Evolutionary conservation across 495 filamentous ascomycete genomes (phyloP).

Genomic region (Neurospora sp.): DNA sequence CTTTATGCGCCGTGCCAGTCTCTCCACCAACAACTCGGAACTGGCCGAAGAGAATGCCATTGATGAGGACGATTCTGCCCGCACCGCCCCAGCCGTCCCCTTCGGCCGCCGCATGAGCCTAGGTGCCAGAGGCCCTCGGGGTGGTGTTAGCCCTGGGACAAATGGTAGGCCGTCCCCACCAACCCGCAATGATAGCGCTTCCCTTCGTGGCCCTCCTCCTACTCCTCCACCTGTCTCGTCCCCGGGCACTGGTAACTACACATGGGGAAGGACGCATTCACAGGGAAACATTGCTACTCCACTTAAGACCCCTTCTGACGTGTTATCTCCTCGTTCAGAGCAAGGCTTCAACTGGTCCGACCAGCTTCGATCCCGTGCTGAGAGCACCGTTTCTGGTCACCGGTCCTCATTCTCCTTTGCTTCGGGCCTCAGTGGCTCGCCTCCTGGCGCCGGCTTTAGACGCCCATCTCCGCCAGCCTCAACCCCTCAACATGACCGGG

Average conservation of each 20-base stretch:
- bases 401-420: slow-evolving; percentile 35
- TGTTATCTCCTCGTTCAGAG: slow-evolving; percentile 48
- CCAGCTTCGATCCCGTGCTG: slow-evolving; percentile 78
- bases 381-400: slow-evolving; percentile 56
- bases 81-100: slow-evolving; percentile 52
- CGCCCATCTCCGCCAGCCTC: slow-evolving; percentile 16
- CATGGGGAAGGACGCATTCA: slow-evolving; percentile 22
- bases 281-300: slow-evolving; percentile 45
- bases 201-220: slow-evolving; percentile 11
- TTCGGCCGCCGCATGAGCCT: slow-evolving; percentile 85
- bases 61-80: slow-evolving; percentile 60
- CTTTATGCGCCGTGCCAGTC: slow-evolving; percentile 60
- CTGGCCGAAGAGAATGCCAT: slow-evolving; percentile 79
- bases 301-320: slow-evolving; percentile 51
- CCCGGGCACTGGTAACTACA: slow-evolving; percentile 14
- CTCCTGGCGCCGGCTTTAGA: slow-evolving; percentile 27
- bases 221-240: slow-evolving; percentile 13
- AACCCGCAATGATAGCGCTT: slow-evolving; percentile 16
- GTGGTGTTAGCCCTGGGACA: slow-evolving; percentile 33
- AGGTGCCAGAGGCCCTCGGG: slow-evolving; percentile 49
- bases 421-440: slow-evolving; percentile 23
- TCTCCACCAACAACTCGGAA: slow-evolving; percentile 62
- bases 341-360: slow-evolving; percentile 93
- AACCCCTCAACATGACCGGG: slow-evolving; percentile 50
- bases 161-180: slow-evolving; percentile 38